Percentiles rank a stretch among this genome's conserved stretches.
phyloP scores from a whole-genome alignment of 176 grass and related monocot species.

The Triticum aestivum region DNA sequence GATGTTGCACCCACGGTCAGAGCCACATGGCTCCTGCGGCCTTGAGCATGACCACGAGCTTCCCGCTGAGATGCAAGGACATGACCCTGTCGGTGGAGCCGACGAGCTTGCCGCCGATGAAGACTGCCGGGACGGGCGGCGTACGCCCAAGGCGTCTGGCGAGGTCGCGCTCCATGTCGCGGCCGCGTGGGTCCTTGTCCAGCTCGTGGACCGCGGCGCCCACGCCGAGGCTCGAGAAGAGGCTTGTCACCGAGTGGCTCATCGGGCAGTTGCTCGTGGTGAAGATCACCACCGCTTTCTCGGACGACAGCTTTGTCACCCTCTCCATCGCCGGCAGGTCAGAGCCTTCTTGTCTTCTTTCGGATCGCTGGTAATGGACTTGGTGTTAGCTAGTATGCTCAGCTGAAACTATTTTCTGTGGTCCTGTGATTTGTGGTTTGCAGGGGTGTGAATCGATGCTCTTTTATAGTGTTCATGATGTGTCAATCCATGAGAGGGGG shows the following conservation, averaged over 20 bases:
- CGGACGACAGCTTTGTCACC: slow-evolving; percentile 46
- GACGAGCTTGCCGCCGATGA: slow-evolving; percentile 58
- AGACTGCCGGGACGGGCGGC: slow-evolving; percentile 50
- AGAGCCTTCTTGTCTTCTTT: background rate
- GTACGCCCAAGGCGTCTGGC: slow-evolving; percentile 34
- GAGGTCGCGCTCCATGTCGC: slow-evolving; percentile 60
- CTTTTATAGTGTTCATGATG: background rate
- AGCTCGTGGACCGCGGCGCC: slow-evolving; percentile 52
- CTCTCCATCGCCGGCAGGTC: slow-evolving; percentile 33
- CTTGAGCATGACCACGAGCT: slow-evolving; percentile 59
- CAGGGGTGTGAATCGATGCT: background rate
- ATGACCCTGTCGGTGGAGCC: slow-evolving; percentile 67
- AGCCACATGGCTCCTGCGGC: slow-evolving; percentile 60
- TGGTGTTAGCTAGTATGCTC: background rate
- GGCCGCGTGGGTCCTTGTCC: slow-evolving; percentile 51
- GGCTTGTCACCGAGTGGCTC: slow-evolving; percentile 58
- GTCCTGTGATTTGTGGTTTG: background rate
- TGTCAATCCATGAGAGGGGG: background rate
- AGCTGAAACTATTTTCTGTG: background rate
- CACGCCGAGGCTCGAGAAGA: slow-evolving; percentile 53
- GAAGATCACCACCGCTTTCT: slow-evolving; percentile 67
- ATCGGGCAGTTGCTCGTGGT: slow-evolving; percentile 46
- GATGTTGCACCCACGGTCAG: background rate
- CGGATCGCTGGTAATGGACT: background rate
- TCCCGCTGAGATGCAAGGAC: slow-evolving; percentile 48